These are phyloP conservation scores for Leptodontidium sp. DNA, from an alignment of 2,329 filamentous ascomycete species.

Conservation along the genomic window DNA sequence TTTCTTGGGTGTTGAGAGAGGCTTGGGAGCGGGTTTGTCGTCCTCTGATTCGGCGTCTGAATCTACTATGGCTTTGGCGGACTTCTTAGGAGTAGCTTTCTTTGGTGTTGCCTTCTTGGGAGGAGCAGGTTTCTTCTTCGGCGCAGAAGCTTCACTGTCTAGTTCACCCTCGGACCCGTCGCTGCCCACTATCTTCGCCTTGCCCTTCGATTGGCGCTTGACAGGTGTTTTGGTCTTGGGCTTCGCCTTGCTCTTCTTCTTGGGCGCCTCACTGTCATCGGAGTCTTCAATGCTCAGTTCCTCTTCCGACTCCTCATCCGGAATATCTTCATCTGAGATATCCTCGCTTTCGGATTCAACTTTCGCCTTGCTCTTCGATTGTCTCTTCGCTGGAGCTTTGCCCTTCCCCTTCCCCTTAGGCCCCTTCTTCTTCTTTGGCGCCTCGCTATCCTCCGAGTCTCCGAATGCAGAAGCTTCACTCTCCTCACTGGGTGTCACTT, in stretches of 20 bases:
- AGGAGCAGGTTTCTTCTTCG: conserved; percentile 21
- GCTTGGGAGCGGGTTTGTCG: conserved; percentile 43
- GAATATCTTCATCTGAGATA: conserved; percentile 27
- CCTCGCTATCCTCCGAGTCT: conserved; percentile 29
- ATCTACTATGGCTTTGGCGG: conserved; percentile 36
- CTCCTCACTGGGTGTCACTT: conserved; percentile 25
- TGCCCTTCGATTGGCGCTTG: conserved; percentile 23
- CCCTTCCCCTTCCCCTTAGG: conserved; percentile 24
- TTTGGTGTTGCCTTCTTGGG: conserved; percentile 37
- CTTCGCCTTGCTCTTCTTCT: conserved; percentile 24
- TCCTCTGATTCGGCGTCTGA: conserved; percentile 26
- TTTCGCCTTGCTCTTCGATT: conserved; percentile 31
- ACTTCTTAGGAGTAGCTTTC: conserved; percentile 35
- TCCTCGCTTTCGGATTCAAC: conserved; percentile 37
- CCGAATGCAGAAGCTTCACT: conserved; percentile 28
- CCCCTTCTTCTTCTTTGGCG: conserved; percentile 30
- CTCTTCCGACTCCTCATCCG: conserved; percentile 16
- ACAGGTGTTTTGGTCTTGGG: conserved; percentile 23
- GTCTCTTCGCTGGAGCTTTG: conserved; percentile 21
- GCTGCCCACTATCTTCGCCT: conserved; percentile 42
- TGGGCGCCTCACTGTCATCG: conserved; percentile 24
- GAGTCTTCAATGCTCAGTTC: conserved; percentile 10
- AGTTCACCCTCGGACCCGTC: conserved; percentile 24
- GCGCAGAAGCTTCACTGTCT: conserved; percentile 17
- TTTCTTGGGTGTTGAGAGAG: conserved; percentile 44